Conservation (phyloP, 169 alveolate species). For the Cystoisospora suis region DNA sequence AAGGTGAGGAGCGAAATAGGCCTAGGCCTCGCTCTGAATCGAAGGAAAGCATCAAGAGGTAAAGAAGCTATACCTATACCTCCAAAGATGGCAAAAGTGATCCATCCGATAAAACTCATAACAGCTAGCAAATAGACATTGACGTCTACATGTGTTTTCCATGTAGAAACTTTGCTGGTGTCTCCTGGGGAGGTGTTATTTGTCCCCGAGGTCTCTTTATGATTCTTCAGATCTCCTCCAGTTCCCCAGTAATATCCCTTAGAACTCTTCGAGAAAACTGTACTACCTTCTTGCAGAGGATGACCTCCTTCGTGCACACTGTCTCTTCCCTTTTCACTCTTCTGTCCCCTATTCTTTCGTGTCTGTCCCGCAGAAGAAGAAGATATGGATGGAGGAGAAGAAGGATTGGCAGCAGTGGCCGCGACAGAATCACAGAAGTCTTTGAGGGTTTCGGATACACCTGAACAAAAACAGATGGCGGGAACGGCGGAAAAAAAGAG, state of each 20-base stretch:
- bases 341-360: too few species aligned
- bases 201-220: too few species aligned
- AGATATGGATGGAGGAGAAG: not conserved
- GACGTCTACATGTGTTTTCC: not conserved
- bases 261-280: too few species aligned
- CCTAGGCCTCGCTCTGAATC: not conserved
- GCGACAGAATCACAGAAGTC: slow-evolving; percentile 21
- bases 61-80: slow-evolving; percentile 20
- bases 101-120: slow-evolving; percentile 30
- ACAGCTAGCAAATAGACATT: slow-evolving; percentile 14
- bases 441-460: not conserved
- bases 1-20: not conserved
- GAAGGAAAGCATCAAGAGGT: slow-evolving; percentile 25
- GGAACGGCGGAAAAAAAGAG: not conserved
- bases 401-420: not conserved
- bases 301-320: too few species aligned
- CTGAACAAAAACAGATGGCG: not conserved
- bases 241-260: not conserved
- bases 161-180: not conserved
- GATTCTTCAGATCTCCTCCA: too few species aligned
- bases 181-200: not conserved
- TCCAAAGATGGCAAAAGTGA: slow-evolving; percentile 18
- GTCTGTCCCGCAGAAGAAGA: too few species aligned
- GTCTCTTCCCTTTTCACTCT: too few species aligned
- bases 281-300: too few species aligned